Conservation (phyloP, 306 rosid genomes). For the Lotus japonicus region DNA sequence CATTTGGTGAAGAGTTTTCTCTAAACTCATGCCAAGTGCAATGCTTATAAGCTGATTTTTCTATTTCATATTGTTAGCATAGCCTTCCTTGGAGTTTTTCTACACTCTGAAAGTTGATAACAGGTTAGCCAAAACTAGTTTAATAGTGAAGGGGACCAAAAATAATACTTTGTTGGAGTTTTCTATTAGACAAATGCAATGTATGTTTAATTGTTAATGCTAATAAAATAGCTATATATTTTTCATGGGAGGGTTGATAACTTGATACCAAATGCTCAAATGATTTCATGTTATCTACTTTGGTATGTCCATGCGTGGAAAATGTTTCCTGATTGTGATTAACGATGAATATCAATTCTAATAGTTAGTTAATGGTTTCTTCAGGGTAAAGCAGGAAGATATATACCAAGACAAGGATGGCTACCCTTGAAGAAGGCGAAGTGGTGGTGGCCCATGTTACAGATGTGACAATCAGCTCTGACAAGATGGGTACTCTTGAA, state of each 20-base stretch:
- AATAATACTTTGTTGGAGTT: too few species aligned
- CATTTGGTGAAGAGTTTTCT: too few species aligned
- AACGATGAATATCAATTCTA: neutral
- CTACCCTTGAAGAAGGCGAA: constrained; percentile 42
- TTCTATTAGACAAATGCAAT: neutral
- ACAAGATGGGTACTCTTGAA: constrained; percentile 23
- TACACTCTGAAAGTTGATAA: neutral
- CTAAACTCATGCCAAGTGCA: neutral
- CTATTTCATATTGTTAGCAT: neutral
- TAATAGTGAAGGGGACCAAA: neutral
- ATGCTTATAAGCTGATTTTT: neutral
- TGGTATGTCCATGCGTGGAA: neutral
- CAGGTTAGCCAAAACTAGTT: neutral
- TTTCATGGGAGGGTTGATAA: neutral
- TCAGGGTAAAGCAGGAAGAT: constrained; percentile 27
- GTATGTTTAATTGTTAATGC: neutral
- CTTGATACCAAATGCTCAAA: neutral
- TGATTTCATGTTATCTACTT: neutral
- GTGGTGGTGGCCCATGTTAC: constrained; percentile 6
- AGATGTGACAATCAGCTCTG: constrained; percentile 5
- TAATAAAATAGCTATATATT: neutral
- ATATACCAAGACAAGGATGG: constrained; percentile 32
- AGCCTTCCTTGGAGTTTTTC: neutral
- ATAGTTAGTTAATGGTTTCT: neutral
- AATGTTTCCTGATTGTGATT: neutral